Evolutionary conservation across 306 rosid species (phyloP), one percentile per base, ranked within the genome.

Genomic region (Arachis hypogaea): DNA sequence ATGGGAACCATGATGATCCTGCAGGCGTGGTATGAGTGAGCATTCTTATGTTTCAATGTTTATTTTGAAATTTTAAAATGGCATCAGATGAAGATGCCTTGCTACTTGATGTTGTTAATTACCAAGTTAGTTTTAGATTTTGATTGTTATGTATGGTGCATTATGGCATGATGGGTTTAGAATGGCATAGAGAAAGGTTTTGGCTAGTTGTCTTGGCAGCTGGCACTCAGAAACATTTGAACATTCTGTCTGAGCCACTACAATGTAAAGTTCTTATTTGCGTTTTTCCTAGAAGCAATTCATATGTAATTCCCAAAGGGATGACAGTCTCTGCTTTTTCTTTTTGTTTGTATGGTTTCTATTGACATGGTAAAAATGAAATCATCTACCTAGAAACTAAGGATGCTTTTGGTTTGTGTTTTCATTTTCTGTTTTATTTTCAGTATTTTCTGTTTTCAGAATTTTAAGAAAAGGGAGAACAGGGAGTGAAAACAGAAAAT

Each of bases 1-100:
- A 94, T 77, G 98, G 98, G 77, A 94, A 94, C 75, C 98, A 94
- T 41, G 98, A 94, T 7, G 98, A 94, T 83, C 98, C 98, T 10
- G 98, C 97, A 45, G 98, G 98, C 83, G 97, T 94, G 96, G 98
- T 93, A 93, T 85, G 88, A 38, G 50, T 78, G 8, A 52, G 58
- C 58, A 14, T 52, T 52, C 58, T 1, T 49, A 11, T 49, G 55
- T 49, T 12, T 49, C 55, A 11, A 49, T 11, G 3, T 49, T 11
- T 14, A 11, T 49, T 11, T 49, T 49, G 11, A 12, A 49, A 49
- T 47, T 47, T 47, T n/a, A 47, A 47, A 47, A 47, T 47, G 52
- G 52, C 11, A 4, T 45, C 10, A n/a, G 52, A 22, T 22, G 28
- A 22, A 4, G 18, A 49, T 49, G 3, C 5, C 55, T 49, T 49